Evolutionary conservation across 2,329 filamentous ascomycete species (phyloP).

Genomic region (Mycogone perniciosa): DNA sequence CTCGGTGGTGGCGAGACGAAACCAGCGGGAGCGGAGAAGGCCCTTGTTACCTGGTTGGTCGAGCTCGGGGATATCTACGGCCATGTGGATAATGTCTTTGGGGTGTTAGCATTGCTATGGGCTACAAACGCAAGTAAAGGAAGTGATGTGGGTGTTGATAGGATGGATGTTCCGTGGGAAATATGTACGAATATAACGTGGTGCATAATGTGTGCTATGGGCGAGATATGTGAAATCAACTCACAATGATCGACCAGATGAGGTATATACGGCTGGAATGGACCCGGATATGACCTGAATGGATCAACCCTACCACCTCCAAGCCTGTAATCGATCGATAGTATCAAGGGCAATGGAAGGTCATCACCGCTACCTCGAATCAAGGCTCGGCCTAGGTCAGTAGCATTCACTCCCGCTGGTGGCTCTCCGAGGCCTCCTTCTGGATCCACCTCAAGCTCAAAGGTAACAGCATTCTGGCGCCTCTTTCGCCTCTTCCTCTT

Average conservation of each 20-base stretch:
- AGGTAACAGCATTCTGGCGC: constrained; percentile 2
- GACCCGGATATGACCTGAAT: constrained; percentile 20
- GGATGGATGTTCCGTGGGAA: too few relatives aligned
- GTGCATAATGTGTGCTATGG: neutral
- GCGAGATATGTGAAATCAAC: constrained; percentile 1
- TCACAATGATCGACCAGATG: constrained; percentile 22
- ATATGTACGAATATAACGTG: neutral
- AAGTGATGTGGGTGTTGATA: neutral
- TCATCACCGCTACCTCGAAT: neutral
- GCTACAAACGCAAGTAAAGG: neutral
- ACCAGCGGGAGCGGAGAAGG: constrained; percentile 23
- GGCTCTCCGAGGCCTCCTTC: neutral
- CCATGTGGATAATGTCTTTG: constrained; percentile 25
- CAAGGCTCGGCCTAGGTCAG: neutral
- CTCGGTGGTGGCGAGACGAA: constrained; percentile 22
- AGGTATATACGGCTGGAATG: constrained; percentile 18
- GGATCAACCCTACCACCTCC: constrained; percentile 22
- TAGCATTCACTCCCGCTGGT: neutral
- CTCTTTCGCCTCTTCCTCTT: constrained; percentile 8
- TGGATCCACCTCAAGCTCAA: neutral
- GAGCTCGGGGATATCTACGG: constrained; percentile 24
- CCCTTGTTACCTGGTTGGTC: constrained; percentile 20
- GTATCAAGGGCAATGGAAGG: neutral
- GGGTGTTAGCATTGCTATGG: neutral
- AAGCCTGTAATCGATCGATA: constrained; percentile 17